Conservation (phyloP, 2,329 filamentous ascomycete genomes). For the Fusarium guadeloupense region DNA sequence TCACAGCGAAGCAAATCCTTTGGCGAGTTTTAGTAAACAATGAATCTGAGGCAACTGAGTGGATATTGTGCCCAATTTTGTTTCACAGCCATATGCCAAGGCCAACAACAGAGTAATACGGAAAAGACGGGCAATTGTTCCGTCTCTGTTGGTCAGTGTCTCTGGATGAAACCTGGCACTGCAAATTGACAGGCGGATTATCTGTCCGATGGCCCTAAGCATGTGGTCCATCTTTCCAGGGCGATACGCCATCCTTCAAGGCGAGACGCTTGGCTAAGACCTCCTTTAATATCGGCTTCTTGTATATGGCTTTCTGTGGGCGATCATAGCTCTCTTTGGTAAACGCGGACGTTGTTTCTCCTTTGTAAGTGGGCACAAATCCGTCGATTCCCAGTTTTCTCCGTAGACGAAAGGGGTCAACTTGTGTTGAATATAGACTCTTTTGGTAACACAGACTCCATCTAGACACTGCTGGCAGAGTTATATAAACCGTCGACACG, state of each 20-base stretch:
- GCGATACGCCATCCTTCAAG: background rate
- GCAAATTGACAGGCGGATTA: conserved; percentile 19
- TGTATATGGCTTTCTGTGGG: conserved; percentile 3
- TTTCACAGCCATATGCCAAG: conserved; percentile 20
- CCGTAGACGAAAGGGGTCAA: conserved; percentile 26
- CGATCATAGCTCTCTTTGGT: conserved; percentile 13
- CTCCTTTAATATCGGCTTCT: conserved; percentile 19
- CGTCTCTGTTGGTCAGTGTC: conserved; percentile 9
- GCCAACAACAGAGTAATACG: background rate
- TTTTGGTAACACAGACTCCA: background rate
- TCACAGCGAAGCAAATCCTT: background rate
- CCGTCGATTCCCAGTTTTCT: conserved; percentile 19
- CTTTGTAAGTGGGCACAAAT: conserved; percentile 23
- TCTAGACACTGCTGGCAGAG: background rate
- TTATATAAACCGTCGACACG: conserved; percentile 18
- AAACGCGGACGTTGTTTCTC: conserved; percentile 25
- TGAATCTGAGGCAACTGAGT: conserved; percentile 8
- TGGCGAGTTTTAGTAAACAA: background rate
- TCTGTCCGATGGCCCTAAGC: conserved; percentile 20
- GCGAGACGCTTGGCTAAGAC: conserved; percentile 15
- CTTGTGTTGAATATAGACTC: conserved; percentile 11
- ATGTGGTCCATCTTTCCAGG: conserved; percentile 1
- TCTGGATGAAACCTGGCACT: conserved; percentile 19
- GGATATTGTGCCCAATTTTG: background rate
- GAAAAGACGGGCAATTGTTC: conserved; percentile 15